Base-by-base conservation (phyloP, 148 eudicot genomes). In the Salicornia ramosissima region DNA sequence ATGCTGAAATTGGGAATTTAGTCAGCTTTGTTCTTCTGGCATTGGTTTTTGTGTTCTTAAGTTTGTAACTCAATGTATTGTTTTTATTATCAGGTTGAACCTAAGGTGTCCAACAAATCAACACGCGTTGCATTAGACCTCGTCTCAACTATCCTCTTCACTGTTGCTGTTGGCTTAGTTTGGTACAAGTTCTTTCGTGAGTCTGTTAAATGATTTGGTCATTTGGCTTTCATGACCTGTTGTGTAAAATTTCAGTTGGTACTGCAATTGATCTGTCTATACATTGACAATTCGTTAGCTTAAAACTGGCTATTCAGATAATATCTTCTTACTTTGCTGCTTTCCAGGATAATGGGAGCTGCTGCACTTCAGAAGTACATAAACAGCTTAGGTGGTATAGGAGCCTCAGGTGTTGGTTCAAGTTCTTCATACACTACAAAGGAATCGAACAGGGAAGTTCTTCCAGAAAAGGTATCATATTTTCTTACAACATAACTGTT, bases 401-500 rank as follows among this genome's bases (percentile, higher is more conserved):
- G 99, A 81, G 72, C 96, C 71, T 79, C 97, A 55, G 95, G 99
- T 77, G 96, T 94, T 78, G 96, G 97, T 31, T 87, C 99, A 60
- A 85, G 87, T 71, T 87, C 97, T 78, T 83, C 97, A 10, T 87
- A 84, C 80, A 25, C 84, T 46, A 86, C 96, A 36, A 94, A 94
- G 83, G 97, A 90, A 45, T 64, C 81, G 76, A 91, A 82, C 71
- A 94, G 87, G 78, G 99, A 94, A 79, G 80, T 94, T 54, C 62
- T 79, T 74, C 97, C 99, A 24, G 99, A 94, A 74, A 94, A 90
- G 95, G 99, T 90, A 78, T 64, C 28, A 18, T 18, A 40, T 14
- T 40, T 40, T 42, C 47, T 22, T 51, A 14, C 19, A 43, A 40
- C 30, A 19, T 2, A 16, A 26, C 29, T 65, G 15, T 29, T 3